Conservation (phyloP, 768 basidiomycete species). For the Tephrocybe sp. region DNA sequence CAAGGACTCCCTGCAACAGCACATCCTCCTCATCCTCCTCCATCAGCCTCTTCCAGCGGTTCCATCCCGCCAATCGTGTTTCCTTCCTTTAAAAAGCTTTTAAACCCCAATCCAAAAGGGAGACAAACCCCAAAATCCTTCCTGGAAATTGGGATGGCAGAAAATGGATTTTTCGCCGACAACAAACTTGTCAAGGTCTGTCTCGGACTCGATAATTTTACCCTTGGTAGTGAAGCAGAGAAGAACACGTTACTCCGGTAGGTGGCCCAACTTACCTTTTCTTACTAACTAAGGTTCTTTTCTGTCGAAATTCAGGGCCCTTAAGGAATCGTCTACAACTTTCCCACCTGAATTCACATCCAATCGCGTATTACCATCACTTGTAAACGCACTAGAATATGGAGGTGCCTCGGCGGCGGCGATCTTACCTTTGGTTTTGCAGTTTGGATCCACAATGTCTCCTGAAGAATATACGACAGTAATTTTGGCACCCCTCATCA, state of each 20-base stretch:
- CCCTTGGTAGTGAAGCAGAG: constrained; percentile 76
- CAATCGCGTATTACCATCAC: constrained; percentile 83
- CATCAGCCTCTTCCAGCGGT: constrained; percentile 72
- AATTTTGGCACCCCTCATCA: constrained; percentile 77
- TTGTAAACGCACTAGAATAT: constrained; percentile 74
- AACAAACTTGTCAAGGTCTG: constrained; percentile 88
- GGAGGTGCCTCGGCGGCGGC: constrained; percentile 73
- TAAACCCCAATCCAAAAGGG: constrained; percentile 84
- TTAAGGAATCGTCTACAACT: constrained; percentile 76
- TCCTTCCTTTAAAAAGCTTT: constrained; percentile 78
- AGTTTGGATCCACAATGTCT: constrained; percentile 69
- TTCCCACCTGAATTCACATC: constrained; percentile 87
- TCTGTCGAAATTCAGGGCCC: constrained; percentile 39
- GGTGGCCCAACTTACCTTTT: constrained; percentile 6
- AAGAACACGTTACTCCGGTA: constrained; percentile 71
- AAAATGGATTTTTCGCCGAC: constrained; percentile 77
- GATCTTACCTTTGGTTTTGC: constrained; percentile 82
- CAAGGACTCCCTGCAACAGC: constrained; percentile 67
- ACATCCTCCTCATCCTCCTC: constrained; percentile 75
- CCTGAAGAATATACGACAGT: constrained; percentile 66
- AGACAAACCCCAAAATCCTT: constrained; percentile 76
- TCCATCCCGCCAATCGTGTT: constrained; percentile 74
- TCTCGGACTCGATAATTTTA: constrained; percentile 81
- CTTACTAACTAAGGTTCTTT: constrained; percentile 11
- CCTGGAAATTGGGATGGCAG: constrained; percentile 76